Base-by-base conservation (phyloP, 2,329 filamentous ascomycete genomes). In the Ophiostoma triangulosporum region DNA sequence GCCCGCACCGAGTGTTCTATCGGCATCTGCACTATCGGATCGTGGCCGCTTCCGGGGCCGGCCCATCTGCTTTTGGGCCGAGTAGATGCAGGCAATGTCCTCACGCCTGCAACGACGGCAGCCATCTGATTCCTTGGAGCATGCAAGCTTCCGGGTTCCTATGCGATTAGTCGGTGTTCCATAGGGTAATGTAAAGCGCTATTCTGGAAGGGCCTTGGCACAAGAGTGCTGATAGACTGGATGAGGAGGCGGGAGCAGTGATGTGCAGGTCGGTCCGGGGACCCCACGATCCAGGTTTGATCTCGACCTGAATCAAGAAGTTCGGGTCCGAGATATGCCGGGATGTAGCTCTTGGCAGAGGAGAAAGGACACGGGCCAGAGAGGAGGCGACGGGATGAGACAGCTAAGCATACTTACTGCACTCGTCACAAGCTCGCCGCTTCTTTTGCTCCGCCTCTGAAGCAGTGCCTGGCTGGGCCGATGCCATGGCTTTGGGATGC, bases 351-450 rank as follows among this genome's bases (percentile, higher is more conserved):
- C 17, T 6, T 14, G 4, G 12, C 17, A 15, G 6, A 24, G 7
- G 8, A 20, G n/a, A 24, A n/a, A 12, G 12, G 24, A 45, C 17
- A 27, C 11, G 22, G 14, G n/a, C n/a, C n/a, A n/a, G 24, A 31
- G 22, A 43, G 33, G 29, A 46, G 17, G 6, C 11, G n/a, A 14
- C 9, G 32, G 32, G 17, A 20, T 26, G n/a, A 22, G 15, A 14
- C 29, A 33, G n/a, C 12, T 24, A 20, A 27, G 32, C 43, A 27
- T 9, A 72, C 78, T 66, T 72, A 84, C 81, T 74, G 66, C 81
- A 84, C 64, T 83, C 80, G 64, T 84, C 81, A 65, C 81, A 84
- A 57, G 80, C 80, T 48, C 78, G 73, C 57, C 77, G 78, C 62
- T 79, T 83, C 56, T 69, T 63, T 7, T 26, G 48, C 6, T 55